Percentiles rank a stretch among this genome's conserved stretches.
phyloP scores from a whole-genome alignment of 139 green algal genomes.

The Ostreobium quekettii region DNA sequence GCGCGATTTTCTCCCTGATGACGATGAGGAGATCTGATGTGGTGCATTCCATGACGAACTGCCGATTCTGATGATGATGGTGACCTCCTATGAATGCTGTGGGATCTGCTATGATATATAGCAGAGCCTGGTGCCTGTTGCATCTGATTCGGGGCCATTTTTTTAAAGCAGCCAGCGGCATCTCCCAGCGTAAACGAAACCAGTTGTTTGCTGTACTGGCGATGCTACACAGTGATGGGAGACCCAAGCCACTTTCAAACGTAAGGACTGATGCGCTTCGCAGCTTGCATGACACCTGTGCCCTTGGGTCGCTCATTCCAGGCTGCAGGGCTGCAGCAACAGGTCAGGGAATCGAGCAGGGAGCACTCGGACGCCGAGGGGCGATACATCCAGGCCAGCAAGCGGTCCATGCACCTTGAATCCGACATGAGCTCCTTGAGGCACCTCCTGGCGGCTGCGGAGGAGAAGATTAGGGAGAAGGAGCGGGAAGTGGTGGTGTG shows the following conservation, averaged over 20 bases:
- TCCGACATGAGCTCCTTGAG: neutral
- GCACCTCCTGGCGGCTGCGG: neutral
- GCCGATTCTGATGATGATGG: neutral
- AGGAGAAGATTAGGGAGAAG: neutral
- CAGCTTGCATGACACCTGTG: neutral
- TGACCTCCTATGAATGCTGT: neutral
- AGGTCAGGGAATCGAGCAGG: neutral
- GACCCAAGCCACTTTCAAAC: neutral
- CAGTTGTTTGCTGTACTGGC: no score
- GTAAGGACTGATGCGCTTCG: neutral
- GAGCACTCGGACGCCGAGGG: neutral
- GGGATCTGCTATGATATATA: neutral
- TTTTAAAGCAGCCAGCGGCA: no score
- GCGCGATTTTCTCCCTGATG: no score
- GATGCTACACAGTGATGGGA: neutral
- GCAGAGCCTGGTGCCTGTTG: no score
- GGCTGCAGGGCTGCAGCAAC: neutral
- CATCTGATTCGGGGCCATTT: no score
- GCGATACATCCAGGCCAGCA: neutral
- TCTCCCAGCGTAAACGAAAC: no score
- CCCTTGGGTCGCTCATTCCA: no score
- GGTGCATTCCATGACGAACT: neutral
- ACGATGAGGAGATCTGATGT: neutral
- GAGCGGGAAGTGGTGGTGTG: neutral
- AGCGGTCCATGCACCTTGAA: neutral